Base-by-base conservation (phyloP, 1,284 basidiomycete genomes). In the Taiwanofungus camphoratus region DNA sequence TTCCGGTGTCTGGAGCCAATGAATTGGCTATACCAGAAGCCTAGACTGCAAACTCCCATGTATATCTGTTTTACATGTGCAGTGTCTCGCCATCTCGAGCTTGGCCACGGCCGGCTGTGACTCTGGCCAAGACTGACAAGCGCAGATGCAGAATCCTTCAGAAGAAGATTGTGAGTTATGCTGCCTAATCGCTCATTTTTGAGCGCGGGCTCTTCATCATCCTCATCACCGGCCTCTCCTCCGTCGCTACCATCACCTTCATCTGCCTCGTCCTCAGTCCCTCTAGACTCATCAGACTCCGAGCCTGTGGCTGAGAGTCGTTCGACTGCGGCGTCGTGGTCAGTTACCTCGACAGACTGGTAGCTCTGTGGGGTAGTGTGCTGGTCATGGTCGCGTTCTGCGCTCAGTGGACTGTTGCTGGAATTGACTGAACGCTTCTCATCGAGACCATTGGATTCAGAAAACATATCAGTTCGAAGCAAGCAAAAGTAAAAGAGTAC, bases 111-210 rank as follows among this genome's bases (percentile, higher is more conserved):
- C n/a, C n/a, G n/a, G n/a, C n/a, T n/a, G n/a, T n/a, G n/a, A n/a
- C n/a, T n/a, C n/a, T n/a, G n/a, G n/a, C n/a, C n/a, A n/a, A n/a
- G n/a, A n/a, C n/a, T n/a, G n/a, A n/a, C 77, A 26, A 96, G 66
- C 2, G 90, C 79, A 34, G 90, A 92, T 1, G 86, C 89, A 15
- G 87, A 86, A 61, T 98, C 94, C 60, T 87, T 92, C 64, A 80
- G 81, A 39, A 97, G 74, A n/a, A 97, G 67, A 54, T 92, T 87
- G 2, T 78, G 76, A 31, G 88, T 70, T 2, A 79, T 69, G 4
- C 89, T 89, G 33, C 77, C 76, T 41, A 98, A 74, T 36, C 87
- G 75, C 52, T 87, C 82, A 61, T 98, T 97, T 62, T 98, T 98
- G 57, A 98, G 75, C 0, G 88, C 77, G 3, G 86, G 87, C 57